phyloP scores from a whole-genome alignment of 495 filamentous ascomycete genomes.

The Lasiosphaeria miniovina region DNA sequence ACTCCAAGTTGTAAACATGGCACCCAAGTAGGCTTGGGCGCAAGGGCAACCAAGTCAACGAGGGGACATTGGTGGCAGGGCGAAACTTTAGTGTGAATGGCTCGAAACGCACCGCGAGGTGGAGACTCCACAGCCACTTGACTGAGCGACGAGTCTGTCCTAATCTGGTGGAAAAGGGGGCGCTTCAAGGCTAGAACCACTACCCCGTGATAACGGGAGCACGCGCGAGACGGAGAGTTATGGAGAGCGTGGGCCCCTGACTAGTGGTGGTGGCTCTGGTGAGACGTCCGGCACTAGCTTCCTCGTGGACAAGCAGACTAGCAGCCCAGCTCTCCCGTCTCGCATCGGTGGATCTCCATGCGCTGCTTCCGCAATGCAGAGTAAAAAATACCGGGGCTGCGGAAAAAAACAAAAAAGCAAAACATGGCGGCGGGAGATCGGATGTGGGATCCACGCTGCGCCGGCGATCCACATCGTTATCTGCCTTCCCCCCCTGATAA shows the following conservation, averaged over 20 bases:
- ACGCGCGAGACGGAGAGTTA: background rate
- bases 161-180: background rate
- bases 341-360: background rate
- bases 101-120: background rate
- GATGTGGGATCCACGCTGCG: background rate
- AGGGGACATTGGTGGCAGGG: background rate
- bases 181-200: too few species aligned
- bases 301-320: background rate
- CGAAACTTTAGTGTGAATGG: background rate
- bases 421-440: background rate
- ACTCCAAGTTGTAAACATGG: background rate
- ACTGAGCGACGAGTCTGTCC: background rate
- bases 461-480: background rate
- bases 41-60: background rate
- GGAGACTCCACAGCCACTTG: background rate
- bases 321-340: background rate
- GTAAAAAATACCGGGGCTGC: background rate
- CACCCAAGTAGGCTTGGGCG: background rate
- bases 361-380: background rate
- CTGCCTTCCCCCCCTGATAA: too few species aligned
- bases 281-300: background rate
- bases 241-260: background rate
- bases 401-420: background rate
- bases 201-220: background rate
- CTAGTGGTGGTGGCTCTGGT: background rate